phyloP scores from a whole-genome alignment of 495 filamentous ascomycete genomes.

The Aspergillus steynii region DNA sequence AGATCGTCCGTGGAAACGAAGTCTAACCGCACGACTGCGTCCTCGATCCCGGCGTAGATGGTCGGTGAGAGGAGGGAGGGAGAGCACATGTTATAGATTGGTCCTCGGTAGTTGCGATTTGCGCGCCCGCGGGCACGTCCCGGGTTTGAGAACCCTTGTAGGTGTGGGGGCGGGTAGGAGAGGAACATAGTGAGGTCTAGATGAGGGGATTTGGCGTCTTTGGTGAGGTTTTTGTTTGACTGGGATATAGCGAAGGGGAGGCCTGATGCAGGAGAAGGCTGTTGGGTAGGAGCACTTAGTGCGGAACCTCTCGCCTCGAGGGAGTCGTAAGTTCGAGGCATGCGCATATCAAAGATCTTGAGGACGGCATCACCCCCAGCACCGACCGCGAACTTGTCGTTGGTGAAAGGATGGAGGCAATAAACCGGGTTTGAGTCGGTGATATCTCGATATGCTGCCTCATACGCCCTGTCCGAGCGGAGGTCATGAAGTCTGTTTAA shows the following conservation, averaged over 20 bases:
- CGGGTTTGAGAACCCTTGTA: conserved; percentile 9
- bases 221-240: not conserved
- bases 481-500: conserved; percentile 63
- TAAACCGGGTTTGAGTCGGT: conserved; percentile 60
- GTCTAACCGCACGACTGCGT: conserved; percentile 52
- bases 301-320: conserved; percentile 26
- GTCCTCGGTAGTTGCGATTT: conserved; percentile 36
- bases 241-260: not conserved
- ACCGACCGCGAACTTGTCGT: conserved; percentile 59
- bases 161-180: conserved; percentile 23
- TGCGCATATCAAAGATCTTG: conserved; percentile 67
- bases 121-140: conserved; percentile 11
- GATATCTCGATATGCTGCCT: conserved; percentile 53
- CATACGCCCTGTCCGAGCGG: conserved; percentile 50
- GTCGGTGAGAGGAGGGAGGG: conserved; percentile 56
- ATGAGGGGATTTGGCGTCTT: conserved; percentile 16
- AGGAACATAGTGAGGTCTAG: conserved; percentile 45
- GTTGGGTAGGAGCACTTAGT: conserved; percentile 1
- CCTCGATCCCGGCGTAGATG: conserved; percentile 58
- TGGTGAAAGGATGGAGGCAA: conserved; percentile 56
- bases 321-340: conserved; percentile 49
- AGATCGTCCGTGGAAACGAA: conserved; percentile 52
- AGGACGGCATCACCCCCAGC: conserved; percentile 56
- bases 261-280: not conserved
- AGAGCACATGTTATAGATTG: conserved; percentile 60